A percentile compares a stretch with the other conserved stretches of the same genome.
Conservation (phyloP, 768 basidiomycete species). For the Lentinus tigrinus region DNA sequence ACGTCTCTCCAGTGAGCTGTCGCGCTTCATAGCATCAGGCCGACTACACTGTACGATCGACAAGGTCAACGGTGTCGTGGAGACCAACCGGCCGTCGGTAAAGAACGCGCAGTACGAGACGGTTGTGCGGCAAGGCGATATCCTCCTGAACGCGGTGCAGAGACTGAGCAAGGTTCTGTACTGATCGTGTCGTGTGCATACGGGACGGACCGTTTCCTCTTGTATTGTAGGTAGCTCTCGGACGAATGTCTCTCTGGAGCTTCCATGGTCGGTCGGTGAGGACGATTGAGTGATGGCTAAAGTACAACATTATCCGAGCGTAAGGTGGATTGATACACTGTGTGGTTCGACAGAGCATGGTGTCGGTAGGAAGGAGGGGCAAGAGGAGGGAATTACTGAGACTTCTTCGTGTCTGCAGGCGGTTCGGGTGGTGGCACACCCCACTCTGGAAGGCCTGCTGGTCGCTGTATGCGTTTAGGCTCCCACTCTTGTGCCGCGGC, state of each 20-base stretch:
- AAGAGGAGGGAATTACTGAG: background rate
- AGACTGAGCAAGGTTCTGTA: constrained; percentile 87
- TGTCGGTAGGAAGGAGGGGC: too few relatives aligned
- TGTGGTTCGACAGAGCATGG: too few relatives aligned
- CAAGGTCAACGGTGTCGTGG: constrained; percentile 91
- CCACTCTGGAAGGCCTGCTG: constrained; percentile 92
- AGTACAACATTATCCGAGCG: background rate
- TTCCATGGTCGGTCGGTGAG: background rate
- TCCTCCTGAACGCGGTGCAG: constrained; percentile 84
- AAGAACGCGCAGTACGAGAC: constrained; percentile 91
- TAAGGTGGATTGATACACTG: background rate
- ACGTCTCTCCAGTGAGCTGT: constrained; percentile 64
- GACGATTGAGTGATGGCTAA: background rate
- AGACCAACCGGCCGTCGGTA: constrained; percentile 75
- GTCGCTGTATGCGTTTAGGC: constrained; percentile 77
- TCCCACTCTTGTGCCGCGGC: constrained; percentile 78
- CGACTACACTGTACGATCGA: constrained; percentile 88
- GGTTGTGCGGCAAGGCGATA: constrained; percentile 91
- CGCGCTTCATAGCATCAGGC: constrained; percentile 86
- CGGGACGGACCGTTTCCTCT: background rate
- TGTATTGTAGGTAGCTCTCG: constrained; percentile 14
- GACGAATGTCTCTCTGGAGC: background rate
- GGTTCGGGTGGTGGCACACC: constrained; percentile 75
- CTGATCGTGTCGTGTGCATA: constrained; percentile 20
- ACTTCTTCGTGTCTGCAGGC: constrained; percentile 21